Evolutionary conservation across 441 rosid species (phyloP).

Genomic region (Bruguiera hainesii): DNA sequence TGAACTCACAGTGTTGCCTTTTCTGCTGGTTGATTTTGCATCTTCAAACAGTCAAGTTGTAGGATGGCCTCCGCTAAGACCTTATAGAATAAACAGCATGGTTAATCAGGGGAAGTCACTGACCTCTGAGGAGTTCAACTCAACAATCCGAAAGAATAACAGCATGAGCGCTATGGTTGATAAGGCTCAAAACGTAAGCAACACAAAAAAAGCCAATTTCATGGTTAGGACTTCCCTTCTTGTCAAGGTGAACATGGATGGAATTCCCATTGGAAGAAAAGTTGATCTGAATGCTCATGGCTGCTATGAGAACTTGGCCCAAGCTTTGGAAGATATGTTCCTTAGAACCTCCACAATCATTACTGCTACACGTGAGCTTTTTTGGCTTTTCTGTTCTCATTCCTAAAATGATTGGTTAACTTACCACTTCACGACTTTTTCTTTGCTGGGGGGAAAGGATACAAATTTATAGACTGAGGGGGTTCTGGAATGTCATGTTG

Average conservation of each 20-base stretch:
- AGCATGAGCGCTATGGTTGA: conserved; percentile 27
- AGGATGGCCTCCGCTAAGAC: conserved; percentile 97
- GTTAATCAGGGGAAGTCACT: conserved; percentile 53
- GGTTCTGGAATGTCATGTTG: background rate
- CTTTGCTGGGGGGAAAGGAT: background rate
- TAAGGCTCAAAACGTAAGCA: conserved; percentile 21
- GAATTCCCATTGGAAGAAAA: conserved; percentile 86
- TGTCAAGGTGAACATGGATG: conserved; percentile 96
- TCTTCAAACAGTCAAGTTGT: conserved; percentile 62
- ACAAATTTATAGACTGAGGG: no score
- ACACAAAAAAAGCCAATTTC: conserved; percentile 23
- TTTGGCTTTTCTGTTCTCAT: conserved; percentile 6
- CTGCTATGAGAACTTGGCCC: conserved; percentile 67
- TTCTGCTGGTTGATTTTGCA: conserved; percentile 9
- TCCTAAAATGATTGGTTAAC: background rate
- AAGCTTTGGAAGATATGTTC: conserved; percentile 75
- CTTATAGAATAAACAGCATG: conserved; percentile 76
- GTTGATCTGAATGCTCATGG: conserved; percentile 66
- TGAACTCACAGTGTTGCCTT: conserved; percentile 6
- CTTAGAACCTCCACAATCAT: conserved; percentile 33
- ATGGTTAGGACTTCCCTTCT: conserved; percentile 48
- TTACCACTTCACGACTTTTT: background rate
- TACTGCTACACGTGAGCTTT: conserved; percentile 32
- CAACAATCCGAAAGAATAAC: conserved; percentile 35
- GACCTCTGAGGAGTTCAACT: conserved; percentile 46